Evolutionary conservation across 768 basidiomycete species (phyloP), one percentile per base, ranked within the genome.

Genomic region (Porphyrellus cyaneotinctus): DNA sequence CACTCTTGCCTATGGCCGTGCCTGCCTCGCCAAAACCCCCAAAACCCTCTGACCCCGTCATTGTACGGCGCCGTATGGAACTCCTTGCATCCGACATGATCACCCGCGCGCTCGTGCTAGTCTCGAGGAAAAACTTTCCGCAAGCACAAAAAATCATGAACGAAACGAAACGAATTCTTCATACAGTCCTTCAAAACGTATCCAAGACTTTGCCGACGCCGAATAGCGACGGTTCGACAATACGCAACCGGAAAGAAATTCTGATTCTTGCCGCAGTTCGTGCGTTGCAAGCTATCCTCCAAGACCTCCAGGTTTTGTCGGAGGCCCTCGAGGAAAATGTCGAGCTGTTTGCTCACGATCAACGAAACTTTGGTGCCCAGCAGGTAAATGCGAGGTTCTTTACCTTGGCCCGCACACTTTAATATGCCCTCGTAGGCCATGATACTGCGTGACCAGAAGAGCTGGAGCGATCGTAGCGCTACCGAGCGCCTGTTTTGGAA

Each of bases 31-130:
- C 71, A 45, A 69, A 59, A 24, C 50, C 51, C 13, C 72, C 76
- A 2, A 66, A 63, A 43, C 75, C 80, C 28, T 90, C 90, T 0
- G 91, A 95, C 64, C 87, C 93, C 1, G 83, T 88, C 47, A 94
- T 99, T 61, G 89, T 95, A 24, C 84, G 97, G 24, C 79, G 97
- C 35, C 76, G 95, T 22, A 97, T 98, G 93, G 97, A 99, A 74
- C 81, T 99, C 5, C 81, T 98, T 35, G 90, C 93, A 23, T 89
- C 88, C 24, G 97, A 98, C 70, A 98, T 98, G 93, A 93, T 98
- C 66, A 94, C 94, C 2, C 85, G 97, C 12, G 87, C 88, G 17
- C 79, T 99, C 28, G 88, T 98, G 28, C 80, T 98, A 41, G 94
- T 97, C 47, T 90, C 91, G 36, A 77, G 94, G 61, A 83, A 93